Conservation (phyloP, 495 filamentous ascomycete species). For the Penicillium lagena region DNA sequence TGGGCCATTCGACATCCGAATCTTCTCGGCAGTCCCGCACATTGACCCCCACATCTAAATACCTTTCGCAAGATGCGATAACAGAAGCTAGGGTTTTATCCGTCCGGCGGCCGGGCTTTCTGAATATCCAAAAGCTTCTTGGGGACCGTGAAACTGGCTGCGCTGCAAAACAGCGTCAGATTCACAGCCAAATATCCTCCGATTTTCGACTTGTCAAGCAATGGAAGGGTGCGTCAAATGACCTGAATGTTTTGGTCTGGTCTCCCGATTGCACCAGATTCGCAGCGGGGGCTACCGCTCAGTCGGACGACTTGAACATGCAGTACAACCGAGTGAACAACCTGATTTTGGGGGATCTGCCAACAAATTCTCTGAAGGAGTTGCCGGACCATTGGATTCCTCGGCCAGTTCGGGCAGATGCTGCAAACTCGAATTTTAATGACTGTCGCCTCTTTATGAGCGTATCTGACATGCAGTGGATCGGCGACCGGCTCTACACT, state of each 20-base stretch:
- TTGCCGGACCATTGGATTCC: slow-evolving; percentile 63
- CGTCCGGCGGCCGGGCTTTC: too few relatives aligned
- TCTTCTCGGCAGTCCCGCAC: not conserved
- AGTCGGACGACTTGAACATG: slow-evolving; percentile 68
- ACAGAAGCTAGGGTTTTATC: too few relatives aligned
- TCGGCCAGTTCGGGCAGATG: slow-evolving; percentile 49
- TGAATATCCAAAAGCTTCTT: slow-evolving; percentile 11
- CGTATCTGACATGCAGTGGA: slow-evolving; percentile 70
- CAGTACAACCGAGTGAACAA: slow-evolving; percentile 82
- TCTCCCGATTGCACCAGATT: slow-evolving; percentile 42
- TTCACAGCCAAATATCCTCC: slow-evolving; percentile 13
- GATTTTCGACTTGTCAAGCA: slow-evolving; percentile 27
- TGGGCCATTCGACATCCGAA: not conserved
- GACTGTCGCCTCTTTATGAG: slow-evolving; percentile 70
- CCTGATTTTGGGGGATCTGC: slow-evolving; percentile 63
- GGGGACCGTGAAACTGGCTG: slow-evolving; percentile 20
- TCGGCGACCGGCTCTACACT: slow-evolving; percentile 59
- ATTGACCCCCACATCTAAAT: not conserved
- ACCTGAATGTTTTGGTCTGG: slow-evolving; percentile 44
- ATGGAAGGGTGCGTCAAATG: slow-evolving; percentile 49
- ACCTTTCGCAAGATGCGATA: too few relatives aligned
- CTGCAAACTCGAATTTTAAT: slow-evolving; percentile 41
- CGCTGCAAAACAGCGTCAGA: slow-evolving; percentile 1
- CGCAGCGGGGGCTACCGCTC: slow-evolving; percentile 61
- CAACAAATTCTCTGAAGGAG: slow-evolving; percentile 48